phyloP scores from a whole-genome alignment of 148 eudicot species.

The Diospyros lotus region DNA sequence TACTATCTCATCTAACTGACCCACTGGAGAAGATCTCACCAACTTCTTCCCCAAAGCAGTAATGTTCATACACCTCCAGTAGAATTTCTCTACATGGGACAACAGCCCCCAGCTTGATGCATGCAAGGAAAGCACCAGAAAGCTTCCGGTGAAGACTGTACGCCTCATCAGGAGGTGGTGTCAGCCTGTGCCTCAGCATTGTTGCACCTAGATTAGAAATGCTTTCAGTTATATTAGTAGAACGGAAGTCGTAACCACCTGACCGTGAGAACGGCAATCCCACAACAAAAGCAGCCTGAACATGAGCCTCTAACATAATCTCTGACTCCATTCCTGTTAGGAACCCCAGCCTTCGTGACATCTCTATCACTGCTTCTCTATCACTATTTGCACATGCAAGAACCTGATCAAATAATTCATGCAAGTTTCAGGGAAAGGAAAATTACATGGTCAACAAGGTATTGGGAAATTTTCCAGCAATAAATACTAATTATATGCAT shows the following conservation, averaged over 20 bases:
- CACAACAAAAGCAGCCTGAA: constrained; percentile 88
- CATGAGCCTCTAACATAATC: constrained; percentile 87
- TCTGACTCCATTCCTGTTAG: constrained; percentile 81
- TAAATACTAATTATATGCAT: background rate
- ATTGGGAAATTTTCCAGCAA: background rate
- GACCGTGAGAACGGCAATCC: constrained; percentile 84
- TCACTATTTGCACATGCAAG: constrained; percentile 80
- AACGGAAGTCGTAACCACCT: constrained; percentile 77
- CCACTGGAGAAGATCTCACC: constrained; percentile 20
- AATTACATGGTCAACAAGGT: constrained; percentile 9
- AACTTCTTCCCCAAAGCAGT: constrained; percentile 52
- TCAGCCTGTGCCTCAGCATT: constrained; percentile 86
- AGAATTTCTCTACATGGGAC: constrained; percentile 94
- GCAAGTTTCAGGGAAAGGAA: constrained; percentile 7
- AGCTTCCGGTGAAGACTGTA: constrained; percentile 96
- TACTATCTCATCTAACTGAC: constrained; percentile 19
- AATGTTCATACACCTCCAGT: constrained; percentile 48
- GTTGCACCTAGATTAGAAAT: constrained; percentile 78
- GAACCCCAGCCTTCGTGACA: constrained; percentile 90
- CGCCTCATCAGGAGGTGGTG: constrained; percentile 95
- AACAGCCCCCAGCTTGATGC: constrained; percentile 91
- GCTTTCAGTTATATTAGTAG: constrained; percentile 72
- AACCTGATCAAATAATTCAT: constrained; percentile 44
- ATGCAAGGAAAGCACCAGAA: constrained; percentile 94
- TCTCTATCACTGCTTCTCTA: constrained; percentile 64